Base-by-base conservation (phyloP, 2,329 filamentous ascomycete species). In the Xylariaceae sp. region DNA sequence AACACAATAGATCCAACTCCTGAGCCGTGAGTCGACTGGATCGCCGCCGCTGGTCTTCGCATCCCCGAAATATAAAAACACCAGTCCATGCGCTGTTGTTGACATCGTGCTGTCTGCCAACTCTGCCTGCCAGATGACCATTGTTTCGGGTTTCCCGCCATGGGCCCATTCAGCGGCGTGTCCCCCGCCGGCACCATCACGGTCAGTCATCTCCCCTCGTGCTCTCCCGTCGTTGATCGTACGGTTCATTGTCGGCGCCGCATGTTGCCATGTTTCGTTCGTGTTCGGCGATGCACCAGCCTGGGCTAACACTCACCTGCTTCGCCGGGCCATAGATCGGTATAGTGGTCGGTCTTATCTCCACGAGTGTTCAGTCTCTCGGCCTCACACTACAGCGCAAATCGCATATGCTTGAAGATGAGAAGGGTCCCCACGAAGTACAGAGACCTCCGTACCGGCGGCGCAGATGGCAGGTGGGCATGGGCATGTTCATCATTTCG, bases 381-480 rank as follows among this genome's bases (percentile, higher is more conserved):
- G 94, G 94, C 66, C 83, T 99, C 65, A 99, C 94, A 37, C 82
- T 99, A 30, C 94, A 99, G 77, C 90, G 94, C 73, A 97, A 99
- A 77, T 97, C 94, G 64, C 94, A 99, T 77, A 88, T 99, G 67
- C 86, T 97, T 71, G 94, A 99, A 79, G 94, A 99, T 77, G 91
- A 95, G 78, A 96, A 96, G 75, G 84, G 86, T 55, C 82, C 82
- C 6, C 88, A 90, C 73, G 86, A 94, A 75, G 79, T 87, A 61
- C 87, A 89, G 67, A 83, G 93, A 62, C 93, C 94, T 50, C 91
- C 94, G 3, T 95, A 97, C 76, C 88, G 88, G 71, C 85, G 94
- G 70, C 85, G 92, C 69, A 84, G 92, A 82, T 99, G 94, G 94
- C 94, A 97, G 83, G 79, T 95, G 63, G 94, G 94, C 59, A 97